Evolutionary conservation across 2,329 filamentous ascomycete species (phyloP), one percentile per base, ranked within the genome.

Genomic region (Biscogniauxia marginata): DNA sequence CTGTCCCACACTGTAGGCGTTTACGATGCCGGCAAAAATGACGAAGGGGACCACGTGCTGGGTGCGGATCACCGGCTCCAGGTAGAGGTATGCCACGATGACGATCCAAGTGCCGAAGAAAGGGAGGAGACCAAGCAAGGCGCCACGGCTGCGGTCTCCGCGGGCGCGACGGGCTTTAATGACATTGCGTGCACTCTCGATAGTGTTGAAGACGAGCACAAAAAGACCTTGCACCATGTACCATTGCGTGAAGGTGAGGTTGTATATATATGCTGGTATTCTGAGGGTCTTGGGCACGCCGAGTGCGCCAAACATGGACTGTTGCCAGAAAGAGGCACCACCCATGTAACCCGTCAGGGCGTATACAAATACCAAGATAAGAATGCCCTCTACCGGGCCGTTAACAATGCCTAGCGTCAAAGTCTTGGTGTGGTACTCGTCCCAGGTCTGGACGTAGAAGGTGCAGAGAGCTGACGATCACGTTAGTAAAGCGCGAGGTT

Each of bases 391-490:
- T 39, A 99, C 95, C 3, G 95, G 95, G 0, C 95, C 95, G 62
- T 93, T 97, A 63, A 99, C 82, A 60, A 98, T 78, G 57, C 95
- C 95, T 5, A 99, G 84, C 1, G 92, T 97, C 49, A 99, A 84
- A 3, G 93, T 95, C 74, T 97, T 93, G 51, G 95, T 99, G 77
- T 98, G 93, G 76, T 98, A 99, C 73, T 98, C 95, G 70, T 99
- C 95, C 95, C 95, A 99, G 30, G 95, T 98, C 73, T 98, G 95
- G 45, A 98, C 89, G 74, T 98, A 98, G 75, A 99, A 99, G n/a
- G 95, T 97, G 67, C 96, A 80, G 57, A 93, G 85, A 6, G 90
- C 88, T 91, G 59, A 16, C 49, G n/a, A 16, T 20, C 63, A 55
- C 63, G 62, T 57, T 23, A 60, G 58, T 47, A 49, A 50, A 18